Conservation (phyloP, 768 basidiomycete genomes). For the Rossbeevera mucosa region DNA sequence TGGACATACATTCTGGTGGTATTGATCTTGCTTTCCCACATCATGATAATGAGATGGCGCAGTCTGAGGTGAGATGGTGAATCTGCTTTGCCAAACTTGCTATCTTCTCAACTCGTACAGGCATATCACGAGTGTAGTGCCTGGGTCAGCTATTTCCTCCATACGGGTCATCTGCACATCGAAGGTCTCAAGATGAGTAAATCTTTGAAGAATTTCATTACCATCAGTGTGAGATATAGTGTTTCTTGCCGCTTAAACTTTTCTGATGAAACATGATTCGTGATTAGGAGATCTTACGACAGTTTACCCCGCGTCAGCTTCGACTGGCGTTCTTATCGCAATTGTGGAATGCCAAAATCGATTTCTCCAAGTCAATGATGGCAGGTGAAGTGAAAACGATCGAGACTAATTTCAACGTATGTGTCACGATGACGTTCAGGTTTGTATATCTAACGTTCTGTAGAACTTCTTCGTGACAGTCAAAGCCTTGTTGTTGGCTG, state of each 20-base stretch:
- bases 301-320: slow-evolving; percentile 81
- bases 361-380: slow-evolving; percentile 90
- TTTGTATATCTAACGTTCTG: slow-evolving; percentile 2
- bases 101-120: slow-evolving; percentile 37
- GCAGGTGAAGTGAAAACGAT: slow-evolving; percentile 82
- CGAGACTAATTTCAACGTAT: slow-evolving; percentile 81
- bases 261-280: slow-evolving; percentile 3
- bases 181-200: slow-evolving; percentile 99
- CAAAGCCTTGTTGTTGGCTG: slow-evolving; percentile 67
- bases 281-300: slow-evolving; percentile 75
- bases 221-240: slow-evolving; percentile 69
- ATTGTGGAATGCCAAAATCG: slow-evolving; percentile 88
- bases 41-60: slow-evolving; percentile 98
- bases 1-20: slow-evolving; percentile 98
- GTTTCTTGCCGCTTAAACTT: neutral
- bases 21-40: slow-evolving; percentile 98
- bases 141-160: slow-evolving; percentile 99
- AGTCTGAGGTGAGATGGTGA: slow-evolving; percentile 69
- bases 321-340: slow-evolving; percentile 89
- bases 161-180: slow-evolving; percentile 97
- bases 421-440: slow-evolving; percentile 20
- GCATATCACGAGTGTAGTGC: slow-evolving; percentile 87
- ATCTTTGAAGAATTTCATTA: slow-evolving; percentile 97
- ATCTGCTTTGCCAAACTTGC: neutral
- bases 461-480: slow-evolving; percentile 93